phyloP scores from a whole-genome alignment of 2,329 filamentous ascomycete genomes.

The Paraphoma sp. region DNA sequence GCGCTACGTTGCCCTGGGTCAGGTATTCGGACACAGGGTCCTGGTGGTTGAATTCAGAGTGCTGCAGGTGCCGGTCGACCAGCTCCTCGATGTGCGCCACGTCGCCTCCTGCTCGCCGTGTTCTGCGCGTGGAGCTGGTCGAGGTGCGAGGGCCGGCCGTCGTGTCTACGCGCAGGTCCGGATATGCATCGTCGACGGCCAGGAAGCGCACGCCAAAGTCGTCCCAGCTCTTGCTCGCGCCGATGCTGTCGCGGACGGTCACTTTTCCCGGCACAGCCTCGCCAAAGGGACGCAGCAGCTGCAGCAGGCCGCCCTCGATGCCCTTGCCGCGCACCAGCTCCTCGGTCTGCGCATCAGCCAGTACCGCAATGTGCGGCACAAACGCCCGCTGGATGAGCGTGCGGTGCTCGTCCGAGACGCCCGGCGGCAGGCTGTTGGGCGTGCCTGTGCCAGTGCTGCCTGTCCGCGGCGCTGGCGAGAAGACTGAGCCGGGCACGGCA shows the following conservation, averaged over 20 bases:
- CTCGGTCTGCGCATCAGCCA: conserved; percentile 87
- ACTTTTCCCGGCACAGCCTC: conserved; percentile 88
- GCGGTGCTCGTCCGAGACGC: conserved; percentile 61
- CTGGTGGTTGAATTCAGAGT: conserved; percentile 66
- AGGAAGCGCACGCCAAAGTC: conserved; percentile 91
- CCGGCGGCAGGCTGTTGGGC: conserved; percentile 49
- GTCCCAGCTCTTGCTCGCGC: conserved; percentile 81
- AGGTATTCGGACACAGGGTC: conserved; percentile 51
- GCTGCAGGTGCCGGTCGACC: conserved; percentile 78
- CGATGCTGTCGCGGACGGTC: conserved; percentile 87
- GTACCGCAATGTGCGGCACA: conserved; percentile 85
- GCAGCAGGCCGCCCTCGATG: conserved; percentile 79
- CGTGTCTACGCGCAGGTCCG: conserved; percentile 44
- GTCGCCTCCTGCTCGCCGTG: conserved; percentile 56
- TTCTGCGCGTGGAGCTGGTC: conserved; percentile 34
- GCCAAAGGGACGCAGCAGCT: conserved; percentile 88
- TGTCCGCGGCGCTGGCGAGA: conserved; percentile 50
- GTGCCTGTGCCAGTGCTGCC: conserved; percentile 49
- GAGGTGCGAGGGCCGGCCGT: conserved; percentile 32
- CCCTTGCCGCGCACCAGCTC: conserved; percentile 82
- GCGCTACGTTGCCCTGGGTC: conserved; percentile 35
- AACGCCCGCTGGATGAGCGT: conserved; percentile 81
- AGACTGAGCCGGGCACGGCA: conserved; percentile 48
- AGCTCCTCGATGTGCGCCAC: conserved; percentile 79
- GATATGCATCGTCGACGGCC: conserved; percentile 65